Evolutionary conservation across 768 basidiomycete genomes (phyloP).

Genomic region (Lactifluus subvellereus): DNA sequence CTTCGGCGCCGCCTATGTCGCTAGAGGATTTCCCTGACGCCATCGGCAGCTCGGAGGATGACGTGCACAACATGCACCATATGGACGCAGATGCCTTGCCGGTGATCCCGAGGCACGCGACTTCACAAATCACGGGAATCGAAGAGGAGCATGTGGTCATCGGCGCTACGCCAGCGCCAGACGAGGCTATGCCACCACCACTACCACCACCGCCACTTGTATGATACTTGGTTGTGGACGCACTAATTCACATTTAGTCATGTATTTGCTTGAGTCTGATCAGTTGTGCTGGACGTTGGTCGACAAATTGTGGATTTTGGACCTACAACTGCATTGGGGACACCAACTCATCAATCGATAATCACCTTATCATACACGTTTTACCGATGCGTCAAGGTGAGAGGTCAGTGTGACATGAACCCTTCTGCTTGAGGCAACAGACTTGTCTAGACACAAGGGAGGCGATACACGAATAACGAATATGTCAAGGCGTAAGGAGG

Average conservation of each 20-base stretch:
- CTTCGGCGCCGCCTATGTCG: constrained; percentile 18
- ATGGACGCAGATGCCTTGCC: background rate
- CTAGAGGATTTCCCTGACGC: background rate
- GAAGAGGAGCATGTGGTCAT: background rate
- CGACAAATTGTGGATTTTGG: background rate
- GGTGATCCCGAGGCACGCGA: background rate
- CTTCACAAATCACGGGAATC: background rate
- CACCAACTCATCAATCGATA: too few species aligned
- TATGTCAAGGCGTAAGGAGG: too few species aligned
- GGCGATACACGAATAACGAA: too few species aligned
- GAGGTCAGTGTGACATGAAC: too few species aligned
- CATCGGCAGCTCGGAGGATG: background rate
- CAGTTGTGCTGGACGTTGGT: background rate
- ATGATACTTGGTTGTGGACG: background rate
- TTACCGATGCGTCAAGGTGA: too few species aligned
- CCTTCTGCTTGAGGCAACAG: too few species aligned
- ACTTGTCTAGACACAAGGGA: background rate
- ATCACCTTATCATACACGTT: too few species aligned
- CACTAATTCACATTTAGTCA: background rate
- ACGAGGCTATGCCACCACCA: background rate
- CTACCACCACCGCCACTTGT: background rate
- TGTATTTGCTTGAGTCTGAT: background rate
- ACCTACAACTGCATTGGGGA: background rate
- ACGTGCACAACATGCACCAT: background rate
- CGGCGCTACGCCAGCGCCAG: background rate